phyloP scores from a whole-genome alignment of 2,329 filamentous ascomycete species.

The Trichoderma gracile region DNA sequence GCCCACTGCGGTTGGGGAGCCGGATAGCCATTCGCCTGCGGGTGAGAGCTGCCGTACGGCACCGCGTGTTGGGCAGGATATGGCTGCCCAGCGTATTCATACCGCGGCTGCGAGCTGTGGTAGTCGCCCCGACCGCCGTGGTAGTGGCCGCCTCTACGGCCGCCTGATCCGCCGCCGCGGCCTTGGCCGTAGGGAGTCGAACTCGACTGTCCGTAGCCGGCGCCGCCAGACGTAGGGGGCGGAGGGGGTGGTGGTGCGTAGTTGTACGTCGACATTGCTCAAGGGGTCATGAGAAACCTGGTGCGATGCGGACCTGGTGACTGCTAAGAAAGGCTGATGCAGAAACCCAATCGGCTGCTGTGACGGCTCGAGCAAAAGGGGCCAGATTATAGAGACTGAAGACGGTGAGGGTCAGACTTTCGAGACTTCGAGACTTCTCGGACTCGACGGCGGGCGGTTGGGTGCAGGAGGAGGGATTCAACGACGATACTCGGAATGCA shows the following conservation, averaged over 20 bases:
- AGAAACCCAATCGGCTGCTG: background rate
- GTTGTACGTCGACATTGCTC: slow-evolving; percentile 51
- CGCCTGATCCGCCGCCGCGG: slow-evolving; percentile 42
- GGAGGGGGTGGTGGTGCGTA: slow-evolving; percentile 57
- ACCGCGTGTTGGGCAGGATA: slow-evolving; percentile 38
- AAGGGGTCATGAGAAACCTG: background rate
- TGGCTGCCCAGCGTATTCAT: slow-evolving; percentile 47
- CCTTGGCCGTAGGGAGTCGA: slow-evolving; percentile 40
- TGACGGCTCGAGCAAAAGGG: background rate
- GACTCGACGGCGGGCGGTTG: slow-evolving; percentile 13
- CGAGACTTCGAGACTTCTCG: slow-evolving; percentile 15
- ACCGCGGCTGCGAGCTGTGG: slow-evolving; percentile 44
- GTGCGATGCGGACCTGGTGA: background rate
- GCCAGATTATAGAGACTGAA: background rate
- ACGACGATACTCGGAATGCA: background rate
- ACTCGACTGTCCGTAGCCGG: slow-evolving; percentile 44
- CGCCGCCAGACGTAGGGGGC: slow-evolving; percentile 38
- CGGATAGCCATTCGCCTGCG: slow-evolving; percentile 41
- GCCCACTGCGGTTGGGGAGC: slow-evolving; percentile 46
- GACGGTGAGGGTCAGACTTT: slow-evolving; percentile 14
- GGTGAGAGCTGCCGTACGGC: slow-evolving; percentile 40
- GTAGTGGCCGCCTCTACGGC: slow-evolving; percentile 45
- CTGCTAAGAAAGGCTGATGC: background rate
- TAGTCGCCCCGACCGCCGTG: slow-evolving; percentile 45
- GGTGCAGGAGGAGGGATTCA: background rate